Evolutionary conservation across 208 protist species (phyloP).

Genomic region (Tritrichomonas musculus): DNA sequence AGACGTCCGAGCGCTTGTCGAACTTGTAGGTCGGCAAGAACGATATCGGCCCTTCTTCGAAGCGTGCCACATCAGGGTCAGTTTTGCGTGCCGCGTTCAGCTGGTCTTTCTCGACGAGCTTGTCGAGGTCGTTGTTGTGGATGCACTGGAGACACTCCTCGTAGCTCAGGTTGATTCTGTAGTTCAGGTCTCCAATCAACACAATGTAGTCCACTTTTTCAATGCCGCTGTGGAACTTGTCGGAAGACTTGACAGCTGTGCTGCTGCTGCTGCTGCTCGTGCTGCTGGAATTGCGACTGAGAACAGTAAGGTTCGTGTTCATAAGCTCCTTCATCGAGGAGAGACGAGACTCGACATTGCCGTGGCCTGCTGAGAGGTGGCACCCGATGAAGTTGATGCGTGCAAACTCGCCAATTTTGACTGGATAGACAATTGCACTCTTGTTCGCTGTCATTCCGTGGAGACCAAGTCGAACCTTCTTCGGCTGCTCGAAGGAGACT

Average conservation of each 20-base stretch:
- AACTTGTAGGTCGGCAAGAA: conserved; percentile 54
- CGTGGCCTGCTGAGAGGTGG: background rate
- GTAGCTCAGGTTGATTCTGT: background rate
- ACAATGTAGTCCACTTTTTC: background rate
- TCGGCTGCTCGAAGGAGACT: background rate
- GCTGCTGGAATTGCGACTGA: too few species aligned
- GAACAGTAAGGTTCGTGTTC: too few species aligned
- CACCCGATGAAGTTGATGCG: background rate
- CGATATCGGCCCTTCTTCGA: conserved; percentile 41
- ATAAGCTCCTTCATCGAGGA: too few species aligned
- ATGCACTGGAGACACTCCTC: background rate
- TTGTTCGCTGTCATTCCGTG: background rate
- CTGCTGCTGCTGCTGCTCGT: too few species aligned
- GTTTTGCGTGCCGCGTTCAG: background rate
- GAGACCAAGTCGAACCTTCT: background rate
- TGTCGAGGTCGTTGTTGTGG: background rate
- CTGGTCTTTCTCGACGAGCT: background rate
- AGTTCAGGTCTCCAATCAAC: background rate
- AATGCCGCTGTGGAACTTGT: too few species aligned
- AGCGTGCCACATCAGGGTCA: conserved; percentile 35
- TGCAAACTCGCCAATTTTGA: background rate
- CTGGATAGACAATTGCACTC: background rate
- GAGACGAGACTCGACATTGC: background rate
- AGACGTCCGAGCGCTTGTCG: conserved; percentile 38
- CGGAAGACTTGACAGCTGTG: too few species aligned